Base-by-base conservation (phyloP, 495 filamentous ascomycete genomes). In the Durotheca rogersii region DNA sequence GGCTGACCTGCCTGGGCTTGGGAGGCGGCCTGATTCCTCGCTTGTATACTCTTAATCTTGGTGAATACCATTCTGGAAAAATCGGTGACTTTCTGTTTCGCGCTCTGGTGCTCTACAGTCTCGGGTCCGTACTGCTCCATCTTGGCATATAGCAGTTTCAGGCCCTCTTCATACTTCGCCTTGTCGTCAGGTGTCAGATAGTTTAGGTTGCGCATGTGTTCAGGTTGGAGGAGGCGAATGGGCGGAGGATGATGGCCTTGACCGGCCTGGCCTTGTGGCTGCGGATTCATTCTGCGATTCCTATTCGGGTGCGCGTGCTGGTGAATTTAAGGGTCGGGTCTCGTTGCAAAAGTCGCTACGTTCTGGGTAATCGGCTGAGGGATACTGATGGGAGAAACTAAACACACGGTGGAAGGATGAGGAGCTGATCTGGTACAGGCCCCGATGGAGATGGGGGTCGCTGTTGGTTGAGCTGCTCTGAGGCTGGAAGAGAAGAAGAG, bases 51-150 rank as follows among this genome's bases (percentile, higher is more conserved):
- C 41, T 77, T 73, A 50, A 87, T 71, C 50, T 84, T 84, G 7
- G 71, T 73, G 59, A 75, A 71, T 31, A 90, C 67, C 59, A 78
- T 85, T 43, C 78, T 74, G 0, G 86, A 80, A 40, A 91, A 80
- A 11, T 86, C 76, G 2, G 72, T 64, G 5, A 92, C 74, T 61
- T 83, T 87, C 9, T 69, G 67, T 60, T 85, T 82, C 0, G 88
- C 88, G 1, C 69, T 64, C 41, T 75, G 71, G 37, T 88, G 82
- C 41, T 85, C 80, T 1, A 67, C 45, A 2, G 72, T 79, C 11
- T 81, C 75, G 4, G 72, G 65, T 6, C 78, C 69, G n/a, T 79
- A 74, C 11, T 60, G 77, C 32, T 86, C 83, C 29, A 90, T 76
- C 7, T 73, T 59, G 10, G 73, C 66, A 77, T 84, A 89, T 7